Percentiles rank a stretch among this genome's conserved stretches.
Conservation (phyloP, 1,139 yeast genomes). For the Pichia sp. region DNA sequence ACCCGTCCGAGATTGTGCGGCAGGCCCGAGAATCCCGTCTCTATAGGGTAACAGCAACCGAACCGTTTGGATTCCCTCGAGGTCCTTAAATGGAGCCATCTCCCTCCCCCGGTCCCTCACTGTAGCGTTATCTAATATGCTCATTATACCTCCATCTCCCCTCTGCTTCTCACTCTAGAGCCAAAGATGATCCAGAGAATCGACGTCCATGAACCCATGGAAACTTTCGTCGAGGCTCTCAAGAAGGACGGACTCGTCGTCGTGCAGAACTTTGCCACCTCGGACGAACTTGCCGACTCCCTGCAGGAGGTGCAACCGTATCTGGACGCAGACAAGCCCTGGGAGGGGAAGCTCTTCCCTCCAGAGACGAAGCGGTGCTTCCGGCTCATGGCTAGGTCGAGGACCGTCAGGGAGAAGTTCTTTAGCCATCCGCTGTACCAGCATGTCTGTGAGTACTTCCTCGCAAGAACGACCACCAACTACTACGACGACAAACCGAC, state of each 20-base stretch:
- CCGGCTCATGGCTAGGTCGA: constrained; percentile 24
- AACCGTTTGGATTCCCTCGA: too few species aligned
- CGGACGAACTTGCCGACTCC: constrained; percentile 19
- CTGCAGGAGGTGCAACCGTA: constrained; percentile 24
- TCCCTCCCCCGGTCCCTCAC: too few species aligned
- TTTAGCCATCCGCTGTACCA: constrained; percentile 18
- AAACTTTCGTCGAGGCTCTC: constrained; percentile 19
- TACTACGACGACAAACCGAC: constrained; percentile 18
- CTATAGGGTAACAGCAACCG: too few species aligned
- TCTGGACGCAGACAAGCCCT: constrained; percentile 24
- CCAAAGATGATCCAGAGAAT: constrained; percentile 13
- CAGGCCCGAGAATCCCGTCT: too few species aligned
- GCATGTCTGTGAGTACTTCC: constrained; percentile 18
- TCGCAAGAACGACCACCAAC: constrained; percentile 15
- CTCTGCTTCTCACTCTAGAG: neutral
- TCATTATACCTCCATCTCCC: too few species aligned
- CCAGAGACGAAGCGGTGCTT: constrained; percentile 26
- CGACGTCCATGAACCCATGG: constrained; percentile 13
- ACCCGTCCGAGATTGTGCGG: too few species aligned
- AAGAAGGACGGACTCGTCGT: constrained; percentile 20
- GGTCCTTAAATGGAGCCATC: too few species aligned
- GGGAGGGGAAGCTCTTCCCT: constrained; percentile 30
- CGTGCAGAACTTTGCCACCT: constrained; percentile 18
- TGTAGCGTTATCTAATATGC: too few species aligned
- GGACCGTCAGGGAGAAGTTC: constrained; percentile 21